Conservation (phyloP, 768 basidiomycete genomes). For the Suillus subalutaceus region DNA sequence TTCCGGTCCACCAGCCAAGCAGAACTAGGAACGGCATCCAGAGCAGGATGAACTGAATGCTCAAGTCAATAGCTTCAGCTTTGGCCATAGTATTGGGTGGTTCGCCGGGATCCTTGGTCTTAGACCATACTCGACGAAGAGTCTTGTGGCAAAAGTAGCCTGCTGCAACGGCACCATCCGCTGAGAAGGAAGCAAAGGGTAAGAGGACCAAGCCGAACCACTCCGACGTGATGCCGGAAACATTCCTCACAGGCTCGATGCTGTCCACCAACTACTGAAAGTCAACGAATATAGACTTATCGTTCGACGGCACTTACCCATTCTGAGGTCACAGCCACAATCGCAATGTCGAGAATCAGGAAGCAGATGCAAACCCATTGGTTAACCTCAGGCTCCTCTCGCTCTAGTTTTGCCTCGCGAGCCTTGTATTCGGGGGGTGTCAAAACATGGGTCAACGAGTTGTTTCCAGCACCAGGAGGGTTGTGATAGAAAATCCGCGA, state of each 20-base stretch:
- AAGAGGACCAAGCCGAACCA: constrained; percentile 73
- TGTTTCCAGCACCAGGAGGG: constrained; percentile 63
- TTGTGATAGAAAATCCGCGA: constrained; percentile 73
- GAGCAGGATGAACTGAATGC: constrained; percentile 76
- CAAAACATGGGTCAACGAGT: constrained; percentile 41
- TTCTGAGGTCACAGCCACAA: constrained; percentile 74
- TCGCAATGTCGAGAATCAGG: constrained; percentile 52
- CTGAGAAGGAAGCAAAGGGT: constrained; percentile 73
- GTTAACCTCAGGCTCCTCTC: constrained; percentile 57
- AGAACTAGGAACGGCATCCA: constrained; percentile 79
- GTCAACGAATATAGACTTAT: not conserved
- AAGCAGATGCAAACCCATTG: constrained; percentile 63
- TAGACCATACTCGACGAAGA: not conserved
- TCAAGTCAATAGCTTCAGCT: constrained; percentile 72
- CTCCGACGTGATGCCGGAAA: constrained; percentile 52
- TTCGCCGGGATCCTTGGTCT: constrained; percentile 30
- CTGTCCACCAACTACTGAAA: constrained; percentile 59
- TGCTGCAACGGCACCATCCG: constrained; percentile 65
- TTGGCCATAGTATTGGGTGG: constrained; percentile 63
- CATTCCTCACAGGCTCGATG: constrained; percentile 55
- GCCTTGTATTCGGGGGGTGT: constrained; percentile 41
- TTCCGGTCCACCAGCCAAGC: constrained; percentile 66
- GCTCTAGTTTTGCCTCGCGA: constrained; percentile 34
- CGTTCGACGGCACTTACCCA: constrained; percentile 46
- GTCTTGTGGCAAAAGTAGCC: constrained; percentile 45